Evolutionary conservation across 1,284 basidiomycete genomes (phyloP).

Genomic region (Rhizoctonia solani): DNA sequence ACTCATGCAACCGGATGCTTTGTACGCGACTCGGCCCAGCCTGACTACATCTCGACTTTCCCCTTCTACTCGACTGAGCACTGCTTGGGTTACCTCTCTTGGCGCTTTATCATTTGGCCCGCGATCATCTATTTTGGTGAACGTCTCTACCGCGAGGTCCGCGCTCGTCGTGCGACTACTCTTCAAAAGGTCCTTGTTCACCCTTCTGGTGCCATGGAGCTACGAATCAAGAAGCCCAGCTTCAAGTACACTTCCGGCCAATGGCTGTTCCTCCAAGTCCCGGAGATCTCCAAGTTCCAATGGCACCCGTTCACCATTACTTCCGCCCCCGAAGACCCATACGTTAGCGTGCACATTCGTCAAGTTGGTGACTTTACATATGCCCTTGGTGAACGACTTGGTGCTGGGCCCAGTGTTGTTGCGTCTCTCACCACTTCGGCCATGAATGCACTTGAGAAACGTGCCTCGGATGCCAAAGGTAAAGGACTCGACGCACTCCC

Average conservation of each 20-base stretch:
- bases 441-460: conserved; percentile 72
- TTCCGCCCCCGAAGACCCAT: conserved; percentile 87
- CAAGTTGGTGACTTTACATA: conserved; percentile 89
- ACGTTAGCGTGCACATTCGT: conserved; percentile 85
- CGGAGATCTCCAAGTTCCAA: conserved; percentile 78
- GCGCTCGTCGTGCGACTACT: conserved; percentile 72
- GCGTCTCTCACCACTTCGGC: conserved; percentile 72
- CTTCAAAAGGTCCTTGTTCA: conserved; percentile 81
- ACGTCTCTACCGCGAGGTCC: conserved; percentile 76
- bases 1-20: conserved; percentile 91
- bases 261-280: conserved; percentile 88
- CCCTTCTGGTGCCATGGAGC: conserved; percentile 84
- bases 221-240: conserved; percentile 84
- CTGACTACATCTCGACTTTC: conserved; percentile 67
- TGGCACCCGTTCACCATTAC: conserved; percentile 97
- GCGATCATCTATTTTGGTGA: conserved; percentile 85
- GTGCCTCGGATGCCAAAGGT: conserved; percentile 48
- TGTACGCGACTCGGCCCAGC: conserved; percentile 76
- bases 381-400: conserved; percentile 78
- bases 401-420: conserved; percentile 75
- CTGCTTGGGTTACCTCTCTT: conserved; percentile 84
- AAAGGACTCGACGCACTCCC: conserved; percentile 43
- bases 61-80: conserved; percentile 82
- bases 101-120: conserved; percentile 84
- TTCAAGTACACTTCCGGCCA: conserved; percentile 89